Conservation (phyloP, 805 yeast genomes). For the Wickerhamomyces mucosus region DNA sequence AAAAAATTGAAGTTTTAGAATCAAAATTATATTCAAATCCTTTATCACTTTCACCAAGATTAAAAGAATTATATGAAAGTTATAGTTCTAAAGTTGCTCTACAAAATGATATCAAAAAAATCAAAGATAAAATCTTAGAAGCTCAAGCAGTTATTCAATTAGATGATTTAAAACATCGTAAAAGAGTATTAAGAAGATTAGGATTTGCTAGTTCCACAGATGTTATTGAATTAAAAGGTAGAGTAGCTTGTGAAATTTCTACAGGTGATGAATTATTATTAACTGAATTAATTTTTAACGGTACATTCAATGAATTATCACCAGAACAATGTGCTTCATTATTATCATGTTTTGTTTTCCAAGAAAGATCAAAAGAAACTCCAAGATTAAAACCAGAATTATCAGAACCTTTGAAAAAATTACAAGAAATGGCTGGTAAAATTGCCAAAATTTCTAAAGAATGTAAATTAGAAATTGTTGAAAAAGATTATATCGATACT, state of each 20-base stretch:
- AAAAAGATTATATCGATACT: constrained; percentile 85
- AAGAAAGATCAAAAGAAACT: constrained; percentile 84
- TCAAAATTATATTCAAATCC: constrained; percentile 65
- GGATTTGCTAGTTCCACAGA: constrained; percentile 84
- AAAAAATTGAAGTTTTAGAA: constrained; percentile 78
- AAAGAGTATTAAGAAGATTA: constrained; percentile 83
- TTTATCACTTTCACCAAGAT: constrained; percentile 47
- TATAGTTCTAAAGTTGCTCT: constrained; percentile 59
- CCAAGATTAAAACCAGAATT: constrained; percentile 83
- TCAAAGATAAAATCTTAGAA: constrained; percentile 60
- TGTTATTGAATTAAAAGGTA: constrained; percentile 90
- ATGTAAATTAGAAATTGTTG: constrained; percentile 81
- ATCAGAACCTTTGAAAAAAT: constrained; percentile 81
- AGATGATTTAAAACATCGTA: constrained; percentile 88
- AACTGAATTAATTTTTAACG: constrained; percentile 91
- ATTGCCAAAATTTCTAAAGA: constrained; percentile 87
- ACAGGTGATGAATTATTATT: constrained; percentile 77
- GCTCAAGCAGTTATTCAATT: constrained; percentile 89
- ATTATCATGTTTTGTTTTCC: constrained; percentile 92
- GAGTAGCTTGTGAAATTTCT: constrained; percentile 95
- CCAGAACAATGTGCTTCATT: constrained; percentile 91
- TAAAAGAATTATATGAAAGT: constrained; percentile 52
- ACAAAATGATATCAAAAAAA: constrained; percentile 44
- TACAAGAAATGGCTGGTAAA: constrained; percentile 85
- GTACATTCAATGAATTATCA: constrained; percentile 80